These are phyloP conservation scores for Kazachstania martiniae DNA, from an alignment of 805 yeast genomes.

Conservation along the genomic window DNA sequence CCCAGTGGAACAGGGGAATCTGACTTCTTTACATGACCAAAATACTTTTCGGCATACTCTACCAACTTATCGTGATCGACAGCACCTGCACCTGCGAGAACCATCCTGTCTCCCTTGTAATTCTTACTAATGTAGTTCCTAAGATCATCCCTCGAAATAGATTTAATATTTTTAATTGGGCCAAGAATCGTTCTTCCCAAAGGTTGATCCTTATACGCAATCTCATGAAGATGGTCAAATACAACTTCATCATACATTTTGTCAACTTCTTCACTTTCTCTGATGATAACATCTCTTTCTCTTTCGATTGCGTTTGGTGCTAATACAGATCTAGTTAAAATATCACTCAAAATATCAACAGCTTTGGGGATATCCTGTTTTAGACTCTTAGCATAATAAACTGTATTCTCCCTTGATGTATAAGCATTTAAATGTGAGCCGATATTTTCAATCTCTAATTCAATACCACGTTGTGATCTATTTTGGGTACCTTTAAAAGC, in stretches of 20 bases:
- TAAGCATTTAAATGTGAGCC: conserved; percentile 98
- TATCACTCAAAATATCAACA: conserved; percentile 81
- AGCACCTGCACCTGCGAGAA: conserved; percentile 92
- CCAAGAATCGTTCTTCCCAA: conserved; percentile 95
- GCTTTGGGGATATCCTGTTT: conserved; percentile 72
- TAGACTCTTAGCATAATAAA: conserved; percentile 85
- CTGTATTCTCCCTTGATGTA: conserved; percentile 95
- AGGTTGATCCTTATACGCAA: conserved; percentile 82
- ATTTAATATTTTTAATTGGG: conserved; percentile 77
- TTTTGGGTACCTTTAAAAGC: conserved; percentile 89
- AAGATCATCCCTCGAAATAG: conserved; percentile 68
- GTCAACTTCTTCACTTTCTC: conserved; percentile 96
- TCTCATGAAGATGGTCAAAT: conserved; percentile 91
- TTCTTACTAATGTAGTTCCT: conserved; percentile 70
- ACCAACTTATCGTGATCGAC: conserved; percentile 83
- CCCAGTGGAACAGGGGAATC: conserved; percentile 57
- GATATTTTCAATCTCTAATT: conserved; percentile 87
- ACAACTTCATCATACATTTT: conserved; percentile 98
- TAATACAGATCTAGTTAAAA: conserved; percentile 74
- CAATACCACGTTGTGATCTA: conserved; percentile 73
- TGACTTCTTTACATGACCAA: conserved; percentile 52
- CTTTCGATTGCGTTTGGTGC: conserved; percentile 82
- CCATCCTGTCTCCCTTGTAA: conserved; percentile 96
- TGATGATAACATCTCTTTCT: conserved; percentile 90
- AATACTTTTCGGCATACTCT: conserved; percentile 59